A percentile compares a stretch with the other conserved stretches of the same genome.
These are phyloP conservation scores for Candolleomyces aberdarensis DNA, from an alignment of 768 basidiomycete species.

Conservation along the genomic window DNA sequence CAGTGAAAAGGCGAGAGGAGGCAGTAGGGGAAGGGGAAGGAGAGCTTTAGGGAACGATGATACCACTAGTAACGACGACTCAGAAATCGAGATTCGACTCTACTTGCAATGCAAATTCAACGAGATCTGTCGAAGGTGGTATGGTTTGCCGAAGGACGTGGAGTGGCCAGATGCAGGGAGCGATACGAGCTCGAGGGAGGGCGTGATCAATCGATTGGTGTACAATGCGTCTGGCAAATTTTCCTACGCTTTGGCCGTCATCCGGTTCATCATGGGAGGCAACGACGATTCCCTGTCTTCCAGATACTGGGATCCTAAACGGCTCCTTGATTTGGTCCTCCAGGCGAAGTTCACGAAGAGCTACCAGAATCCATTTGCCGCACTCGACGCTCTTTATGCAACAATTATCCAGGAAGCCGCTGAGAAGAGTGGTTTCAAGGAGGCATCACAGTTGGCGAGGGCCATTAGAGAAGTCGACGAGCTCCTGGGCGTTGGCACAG, in stretches of 20 bases:
- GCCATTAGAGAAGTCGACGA: not conserved
- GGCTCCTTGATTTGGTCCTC: not conserved
- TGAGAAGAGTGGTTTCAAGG: conserved; percentile 1
- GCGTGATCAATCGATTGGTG: not conserved
- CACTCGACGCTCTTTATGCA: not conserved
- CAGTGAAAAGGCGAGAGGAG: not conserved
- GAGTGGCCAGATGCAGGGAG: not conserved
- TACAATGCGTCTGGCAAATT: conserved; percentile 2
- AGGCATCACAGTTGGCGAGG: not conserved
- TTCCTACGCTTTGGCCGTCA: not conserved
- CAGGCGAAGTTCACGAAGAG: conserved; percentile 2
- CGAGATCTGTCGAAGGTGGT: conserved; percentile 1
- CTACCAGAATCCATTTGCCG: not conserved
- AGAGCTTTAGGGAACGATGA: not conserved
- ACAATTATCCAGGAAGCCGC: not conserved
- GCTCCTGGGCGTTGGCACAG: not conserved
- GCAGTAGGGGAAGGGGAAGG: not conserved
- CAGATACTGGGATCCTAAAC: not conserved
- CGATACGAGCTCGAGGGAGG: not conserved
- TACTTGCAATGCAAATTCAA: conserved; percentile 4
- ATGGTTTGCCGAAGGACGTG: conserved; percentile 2
- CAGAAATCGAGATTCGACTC: not conserved
- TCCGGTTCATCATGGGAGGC: not conserved
- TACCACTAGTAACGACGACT: not conserved
- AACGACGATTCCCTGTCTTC: not conserved